These are phyloP conservation scores for Tetracentron sinense DNA, from an alignment of 164 flowering plant genomes.

Conservation along the genomic window DNA sequence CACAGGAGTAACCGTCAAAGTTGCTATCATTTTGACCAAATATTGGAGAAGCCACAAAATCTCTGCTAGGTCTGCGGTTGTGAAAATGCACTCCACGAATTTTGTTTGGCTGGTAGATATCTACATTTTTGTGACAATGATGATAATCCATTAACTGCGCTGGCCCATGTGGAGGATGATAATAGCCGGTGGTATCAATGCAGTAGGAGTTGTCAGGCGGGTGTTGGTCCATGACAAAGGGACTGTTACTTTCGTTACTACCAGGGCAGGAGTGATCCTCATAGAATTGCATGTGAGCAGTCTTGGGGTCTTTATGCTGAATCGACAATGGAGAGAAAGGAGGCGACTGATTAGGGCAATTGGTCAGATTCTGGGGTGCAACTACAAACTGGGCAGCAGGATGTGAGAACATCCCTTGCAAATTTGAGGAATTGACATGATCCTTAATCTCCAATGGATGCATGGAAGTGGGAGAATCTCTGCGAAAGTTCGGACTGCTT, in stretches of 20 bases:
- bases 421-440: conserved; percentile 19
- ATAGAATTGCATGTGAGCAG: conserved; percentile 18
- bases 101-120: conserved; percentile 18
- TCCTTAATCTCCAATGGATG: conserved; percentile 31
- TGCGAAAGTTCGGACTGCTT: conserved; percentile 26
- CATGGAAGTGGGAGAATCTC: conserved; percentile 30
- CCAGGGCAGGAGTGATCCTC: conserved; percentile 26
- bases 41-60: conserved; percentile 22
- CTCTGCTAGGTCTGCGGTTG: conserved; percentile 25
- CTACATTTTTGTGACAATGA: conserved; percentile 18
- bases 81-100: conserved; percentile 24
- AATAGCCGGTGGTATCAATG: conserved; percentile 11
- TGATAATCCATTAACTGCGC: conserved; percentile 20
- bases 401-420: conserved; percentile 11
- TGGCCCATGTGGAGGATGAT: conserved; percentile 19
- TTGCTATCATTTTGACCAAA: conserved; percentile 26
- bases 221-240: conserved; percentile 15
- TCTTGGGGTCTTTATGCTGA: conserved; percentile 17
- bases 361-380: conserved; percentile 20
- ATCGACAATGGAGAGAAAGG: conserved; percentile 33
- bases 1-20: conserved; percentile 19
- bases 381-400: conserved; percentile 20
- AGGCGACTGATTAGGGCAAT: conserved; percentile 36
- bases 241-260: conserved; percentile 23
- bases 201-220: conserved; percentile 19